phyloP scores from a whole-genome alignment of 805 yeast species.

The Brettanomyces naardenensis region DNA sequence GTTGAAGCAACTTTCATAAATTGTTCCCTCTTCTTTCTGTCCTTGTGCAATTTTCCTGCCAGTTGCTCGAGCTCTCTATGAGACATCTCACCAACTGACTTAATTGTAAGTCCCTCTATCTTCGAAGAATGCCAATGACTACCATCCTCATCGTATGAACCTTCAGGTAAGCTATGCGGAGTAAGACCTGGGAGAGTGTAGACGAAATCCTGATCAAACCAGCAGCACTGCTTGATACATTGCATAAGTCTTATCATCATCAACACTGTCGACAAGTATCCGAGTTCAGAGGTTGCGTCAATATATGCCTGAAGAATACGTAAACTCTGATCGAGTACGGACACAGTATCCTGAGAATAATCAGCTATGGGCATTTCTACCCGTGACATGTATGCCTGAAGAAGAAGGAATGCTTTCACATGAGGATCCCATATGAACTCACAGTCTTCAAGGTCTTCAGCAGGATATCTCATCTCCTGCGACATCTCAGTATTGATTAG shows the following conservation, averaged over 20 bases:
- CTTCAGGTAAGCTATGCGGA: constrained; percentile 12
- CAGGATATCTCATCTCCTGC: constrained; percentile 57
- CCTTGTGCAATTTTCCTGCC: constrained; percentile 34
- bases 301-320: constrained; percentile 91
- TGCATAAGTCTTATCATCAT: constrained; percentile 66
- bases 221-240: constrained; percentile 78
- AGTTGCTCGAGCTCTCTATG: constrained; percentile 27
- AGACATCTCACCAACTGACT: constrained; percentile 35
- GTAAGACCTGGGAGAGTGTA: constrained; percentile 44
- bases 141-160: constrained; percentile 26
- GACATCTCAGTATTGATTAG: constrained; percentile 80
- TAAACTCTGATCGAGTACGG: constrained; percentile 88
- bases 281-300: constrained; percentile 82
- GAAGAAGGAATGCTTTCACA: constrained; percentile 62
- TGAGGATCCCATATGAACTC: constrained; percentile 83
- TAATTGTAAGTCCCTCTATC: constrained; percentile 22
- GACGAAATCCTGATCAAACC: constrained; percentile 76
- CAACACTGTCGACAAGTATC: constrained; percentile 55
- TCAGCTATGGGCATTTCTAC: constrained; percentile 88
- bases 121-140: constrained; percentile 25
- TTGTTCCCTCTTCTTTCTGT: constrained; percentile 32
- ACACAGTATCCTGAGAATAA: constrained; percentile 86
- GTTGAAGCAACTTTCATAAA: constrained; percentile 46
- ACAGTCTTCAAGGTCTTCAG: constrained; percentile 44
- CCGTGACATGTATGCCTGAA: constrained; percentile 67